Percentiles rank a stretch among this genome's conserved stretches.
Conservation (phyloP, 345 rosid genomes). For the Litchi chinensis region DNA sequence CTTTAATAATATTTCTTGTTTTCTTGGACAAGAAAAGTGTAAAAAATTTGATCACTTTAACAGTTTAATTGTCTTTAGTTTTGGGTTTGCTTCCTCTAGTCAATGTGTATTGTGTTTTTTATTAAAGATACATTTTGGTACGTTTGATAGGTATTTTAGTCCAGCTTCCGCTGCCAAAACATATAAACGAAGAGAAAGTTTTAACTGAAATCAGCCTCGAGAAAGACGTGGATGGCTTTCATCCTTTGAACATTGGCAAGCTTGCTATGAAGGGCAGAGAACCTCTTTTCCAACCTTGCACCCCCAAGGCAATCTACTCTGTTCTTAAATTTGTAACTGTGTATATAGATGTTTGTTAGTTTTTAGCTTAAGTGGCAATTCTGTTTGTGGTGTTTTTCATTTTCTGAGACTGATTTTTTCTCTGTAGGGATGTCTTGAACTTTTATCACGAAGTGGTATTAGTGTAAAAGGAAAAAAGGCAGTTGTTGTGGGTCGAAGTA, state of each 20-base stretch:
- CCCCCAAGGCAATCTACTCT: constrained; percentile 70
- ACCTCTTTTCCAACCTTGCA: constrained; percentile 90
- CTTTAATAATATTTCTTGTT: not conserved
- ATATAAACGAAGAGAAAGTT: constrained; percentile 83
- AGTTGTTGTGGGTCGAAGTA: constrained; percentile 91
- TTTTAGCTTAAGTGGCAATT: not conserved
- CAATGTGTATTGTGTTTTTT: not conserved
- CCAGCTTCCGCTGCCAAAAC: constrained; percentile 89
- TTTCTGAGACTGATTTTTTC: constrained; percentile 13
- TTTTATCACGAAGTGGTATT: constrained; percentile 72
- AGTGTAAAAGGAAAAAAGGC: constrained; percentile 73
- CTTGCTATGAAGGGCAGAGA: constrained; percentile 99
- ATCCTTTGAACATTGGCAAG: constrained; percentile 92
- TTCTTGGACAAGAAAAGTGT: not conserved
- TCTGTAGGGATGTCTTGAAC: constrained; percentile 87
- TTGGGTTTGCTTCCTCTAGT: not conserved
- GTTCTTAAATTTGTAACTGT: not conserved
- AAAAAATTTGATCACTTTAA: not conserved
- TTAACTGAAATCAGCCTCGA: constrained; percentile 71
- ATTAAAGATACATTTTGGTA: constrained; percentile 1
- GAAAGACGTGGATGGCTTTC: constrained; percentile 97
- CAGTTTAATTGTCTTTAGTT: not conserved
- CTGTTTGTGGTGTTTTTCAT: not conserved
- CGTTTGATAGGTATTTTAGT: constrained; percentile 73
- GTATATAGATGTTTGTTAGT: not conserved